A percentile compares a stretch with the other conserved stretches of the same genome.
Conservation (phyloP, 2,329 filamentous ascomycete species). For the Monilinia fructicola region DNA sequence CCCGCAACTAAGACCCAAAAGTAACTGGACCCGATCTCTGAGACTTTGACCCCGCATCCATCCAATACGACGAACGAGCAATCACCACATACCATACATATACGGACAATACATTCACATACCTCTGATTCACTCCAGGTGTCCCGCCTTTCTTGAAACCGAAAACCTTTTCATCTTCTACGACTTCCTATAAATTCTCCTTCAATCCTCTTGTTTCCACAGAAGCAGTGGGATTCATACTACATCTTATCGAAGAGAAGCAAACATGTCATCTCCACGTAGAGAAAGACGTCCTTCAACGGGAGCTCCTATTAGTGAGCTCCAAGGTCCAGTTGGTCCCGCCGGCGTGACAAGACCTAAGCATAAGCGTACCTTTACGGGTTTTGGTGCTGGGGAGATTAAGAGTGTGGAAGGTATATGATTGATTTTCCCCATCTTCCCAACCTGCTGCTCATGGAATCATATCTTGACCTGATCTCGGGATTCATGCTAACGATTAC, state of each 20-base stretch:
- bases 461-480: no score
- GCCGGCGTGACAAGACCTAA: conserved; percentile 80
- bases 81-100: no score
- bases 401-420: conserved; percentile 81
- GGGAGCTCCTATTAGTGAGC: conserved; percentile 79
- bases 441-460: not conserved
- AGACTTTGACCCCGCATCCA: no score
- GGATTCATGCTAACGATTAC: conserved; percentile 11
- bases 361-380: conserved; percentile 95
- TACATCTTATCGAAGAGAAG: not conserved
- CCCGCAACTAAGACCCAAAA: no score
- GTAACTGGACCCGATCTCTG: no score
- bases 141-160: no score
- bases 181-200: no score
- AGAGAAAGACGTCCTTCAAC: conserved; percentile 79
- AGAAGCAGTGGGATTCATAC: not conserved
- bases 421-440: conserved; percentile 19
- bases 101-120: no score
- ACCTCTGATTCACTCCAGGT: no score
- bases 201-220: no score
- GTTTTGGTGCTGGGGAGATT: conserved; percentile 87
- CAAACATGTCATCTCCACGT: conserved; percentile 8
- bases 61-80: no score
- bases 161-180: no score
- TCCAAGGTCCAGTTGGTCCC: conserved; percentile 82